Evolutionary conservation across 495 filamentous ascomycete species (phyloP), one percentile per base, ranked within the genome.

Genomic region (Neurospora discreta): DNA sequence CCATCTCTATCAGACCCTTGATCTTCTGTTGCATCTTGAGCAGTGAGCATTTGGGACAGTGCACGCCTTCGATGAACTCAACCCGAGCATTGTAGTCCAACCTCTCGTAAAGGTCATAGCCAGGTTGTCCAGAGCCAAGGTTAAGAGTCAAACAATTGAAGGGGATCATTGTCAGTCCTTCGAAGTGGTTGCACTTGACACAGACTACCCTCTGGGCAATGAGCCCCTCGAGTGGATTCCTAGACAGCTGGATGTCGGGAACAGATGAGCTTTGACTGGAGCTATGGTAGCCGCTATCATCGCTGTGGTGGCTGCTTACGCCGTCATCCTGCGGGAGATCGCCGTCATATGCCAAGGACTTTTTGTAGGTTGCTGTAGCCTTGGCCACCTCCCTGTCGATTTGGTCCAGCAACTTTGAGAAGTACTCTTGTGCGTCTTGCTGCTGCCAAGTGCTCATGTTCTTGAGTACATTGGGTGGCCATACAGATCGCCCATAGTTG

Each of bases 361-460:
- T 65, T 26, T 33, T 65, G 26, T 65, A 36, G 26, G 52, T 33
- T 18, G 70, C 42, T 8, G 84, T 78, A 26, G 83, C 85, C 68
- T 84, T 84, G 20, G 82, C 79, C 36, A 92, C 83, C 74, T 96
- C 94, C 75, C 90, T 90, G 75, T 98, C 93, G 58, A 99, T 82
- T 73, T 94, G 89, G 69, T 95, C 92, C 70, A 97, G 84, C 33
- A 99, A 82, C 75, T 94, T 97, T 20, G 93, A 93, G 71, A 92
- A 97, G 78, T 97, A 99, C 79, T 99, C 96, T 80, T 99, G 96
- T 6, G 96, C 96, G 83, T 99, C 96, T 77, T 99, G 96, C 77
- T 99, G 96, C 79, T 97, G 90, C 90, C 91, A 95, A 67, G 91
- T 95, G 77, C 90, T 94, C 89, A 98, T 93, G 15, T 87, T 91